A percentile compares a stretch with the other conserved stretches of the same genome.
phyloP scores from a whole-genome alignment of 1,139 yeast genomes.

The Yamadazyma spencermartinsiae region DNA sequence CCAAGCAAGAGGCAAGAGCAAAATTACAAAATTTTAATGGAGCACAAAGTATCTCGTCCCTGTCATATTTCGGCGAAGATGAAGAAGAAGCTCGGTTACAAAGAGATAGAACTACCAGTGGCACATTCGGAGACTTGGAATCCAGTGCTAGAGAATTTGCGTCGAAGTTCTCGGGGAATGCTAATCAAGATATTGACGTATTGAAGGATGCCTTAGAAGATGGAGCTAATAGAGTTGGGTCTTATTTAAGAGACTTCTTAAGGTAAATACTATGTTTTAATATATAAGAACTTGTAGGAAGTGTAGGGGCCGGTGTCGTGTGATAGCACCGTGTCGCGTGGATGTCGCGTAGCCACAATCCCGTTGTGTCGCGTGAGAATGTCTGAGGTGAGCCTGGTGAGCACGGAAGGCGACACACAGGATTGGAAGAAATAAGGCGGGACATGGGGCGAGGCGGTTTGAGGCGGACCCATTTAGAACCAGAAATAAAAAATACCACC shows the following conservation, averaged over 20 bases:
- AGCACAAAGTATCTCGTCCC: slow-evolving; percentile 87
- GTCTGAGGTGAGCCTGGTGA: too few relatives aligned
- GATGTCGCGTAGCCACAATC: too few relatives aligned
- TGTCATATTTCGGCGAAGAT: slow-evolving; percentile 90
- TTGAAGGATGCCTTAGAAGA: slow-evolving; percentile 92
- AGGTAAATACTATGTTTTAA: slow-evolving; percentile 29
- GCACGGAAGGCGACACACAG: too few relatives aligned
- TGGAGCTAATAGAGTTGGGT: slow-evolving; percentile 87
- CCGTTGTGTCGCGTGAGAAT: too few relatives aligned
- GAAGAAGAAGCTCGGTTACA: slow-evolving; percentile 43
- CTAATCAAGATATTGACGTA: slow-evolving; percentile 85
- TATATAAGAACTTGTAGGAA: background rate
- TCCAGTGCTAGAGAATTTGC: slow-evolving; percentile 68
- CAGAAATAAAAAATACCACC: background rate
- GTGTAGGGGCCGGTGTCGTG: background rate
- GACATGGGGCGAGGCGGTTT: background rate
- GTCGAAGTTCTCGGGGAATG: slow-evolving; percentile 64
- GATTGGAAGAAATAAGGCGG: background rate
- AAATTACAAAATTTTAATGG: slow-evolving; percentile 81
- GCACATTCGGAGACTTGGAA: slow-evolving; percentile 46
- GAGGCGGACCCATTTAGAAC: background rate
- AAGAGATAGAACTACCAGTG: slow-evolving; percentile 24
- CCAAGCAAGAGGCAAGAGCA: slow-evolving; percentile 74
- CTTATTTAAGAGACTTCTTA: slow-evolving; percentile 80
- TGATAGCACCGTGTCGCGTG: too few relatives aligned